Evolutionary conservation across 169 alveolate genomes (phyloP).

Genomic region (Plasmodium inui): DNA sequence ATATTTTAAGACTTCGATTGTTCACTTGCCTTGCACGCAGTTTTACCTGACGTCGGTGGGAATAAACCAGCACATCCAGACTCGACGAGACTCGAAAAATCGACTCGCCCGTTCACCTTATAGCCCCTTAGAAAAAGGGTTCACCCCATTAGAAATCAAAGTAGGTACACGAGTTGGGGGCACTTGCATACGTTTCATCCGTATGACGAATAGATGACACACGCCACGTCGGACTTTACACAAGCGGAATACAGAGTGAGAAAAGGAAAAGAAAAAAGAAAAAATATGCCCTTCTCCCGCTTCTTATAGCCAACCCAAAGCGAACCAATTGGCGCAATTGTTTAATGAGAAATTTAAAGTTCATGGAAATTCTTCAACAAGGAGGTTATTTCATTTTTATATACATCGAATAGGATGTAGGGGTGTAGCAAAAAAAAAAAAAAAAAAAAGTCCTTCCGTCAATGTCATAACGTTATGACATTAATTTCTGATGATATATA

Average conservation of each 20-base stretch:
- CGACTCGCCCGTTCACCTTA: background rate
- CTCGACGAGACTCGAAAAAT: background rate
- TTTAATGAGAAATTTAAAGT: background rate
- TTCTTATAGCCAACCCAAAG: background rate
- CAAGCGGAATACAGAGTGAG: background rate
- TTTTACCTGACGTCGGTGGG: background rate
- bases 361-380: background rate
- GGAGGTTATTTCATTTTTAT: background rate
- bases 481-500: background rate
- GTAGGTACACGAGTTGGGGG: background rate
- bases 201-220: background rate
- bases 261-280: background rate
- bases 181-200: background rate
- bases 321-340: background rate
- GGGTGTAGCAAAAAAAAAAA: background rate
- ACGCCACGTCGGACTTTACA: background rate
- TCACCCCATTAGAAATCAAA: background rate
- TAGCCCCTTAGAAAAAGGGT: background rate
- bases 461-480: background rate
- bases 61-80: background rate
- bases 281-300: background rate
- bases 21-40: background rate
- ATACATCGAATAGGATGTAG: background rate
- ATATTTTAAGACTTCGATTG: background rate
- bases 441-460: background rate